Base-by-base conservation (phyloP, 2,329 filamentous ascomycete species). In the Sporothrix protearum region DNA sequence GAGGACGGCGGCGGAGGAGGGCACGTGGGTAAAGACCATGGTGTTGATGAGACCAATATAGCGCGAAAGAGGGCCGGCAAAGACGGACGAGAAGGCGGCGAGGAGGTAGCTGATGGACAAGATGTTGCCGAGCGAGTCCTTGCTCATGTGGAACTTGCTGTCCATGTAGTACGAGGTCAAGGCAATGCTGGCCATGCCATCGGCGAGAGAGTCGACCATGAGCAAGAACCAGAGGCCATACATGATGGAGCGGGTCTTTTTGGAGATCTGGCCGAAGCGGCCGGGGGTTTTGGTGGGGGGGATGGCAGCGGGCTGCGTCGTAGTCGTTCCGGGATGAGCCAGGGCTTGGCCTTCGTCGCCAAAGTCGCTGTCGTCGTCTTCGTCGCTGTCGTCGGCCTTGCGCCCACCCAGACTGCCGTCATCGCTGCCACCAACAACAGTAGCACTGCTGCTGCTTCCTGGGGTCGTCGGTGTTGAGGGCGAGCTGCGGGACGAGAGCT, bases 221-320 rank as follows among this genome's bases (percentile, higher is more conserved):
- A 92, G 82, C 8, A 91, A 83, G 72, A 89, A 85, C 87, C 89
- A 91, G 3, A 91, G 81, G 68, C 87, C 87, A 78, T 86, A 87
- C 85, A 91, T 89, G 76, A 88, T 83, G 1, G 81, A 82, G 14
- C 85, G 83, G 0, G 89, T 90, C 16, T 85, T 80, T 0, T 80
- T 77, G 0, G 89, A 91, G 68, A 91, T 89, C 73, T 87, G 82
- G 1, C 85, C 80, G 51, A 88, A 81, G 68, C 78, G 82, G 74
- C 78, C 80, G 10, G 75, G 64, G 25, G 33, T 61, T n/a, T 71
- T 69, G 33, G 33, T 7, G 75, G 22, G 71, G 8, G 30, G 19
- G 75, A 78, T 80, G 8, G 75, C 69, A 33, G 70, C 63, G 36
- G 30, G 30, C 9, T 57, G 63, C 9, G 45, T 16, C 7, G 45